A percentile compares a stretch with the other conserved stretches of the same genome.
phyloP scores from a whole-genome alignment of 768 basidiomycete species.

The Glaciozyma martinii region DNA sequence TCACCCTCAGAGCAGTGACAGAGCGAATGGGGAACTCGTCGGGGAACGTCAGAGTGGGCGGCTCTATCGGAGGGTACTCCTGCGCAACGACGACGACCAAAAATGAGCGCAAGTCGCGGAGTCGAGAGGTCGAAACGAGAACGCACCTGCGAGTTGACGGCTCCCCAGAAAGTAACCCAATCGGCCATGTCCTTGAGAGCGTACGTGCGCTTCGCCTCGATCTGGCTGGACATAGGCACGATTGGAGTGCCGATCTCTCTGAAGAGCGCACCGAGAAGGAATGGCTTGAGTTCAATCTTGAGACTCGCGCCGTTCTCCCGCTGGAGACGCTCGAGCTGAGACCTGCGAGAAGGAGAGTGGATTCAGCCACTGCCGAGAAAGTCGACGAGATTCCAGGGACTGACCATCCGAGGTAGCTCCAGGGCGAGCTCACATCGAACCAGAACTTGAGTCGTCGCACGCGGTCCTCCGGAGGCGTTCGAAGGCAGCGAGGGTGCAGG shows the following conservation, averaged over 20 bases:
- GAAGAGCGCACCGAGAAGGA: conserved; percentile 7
- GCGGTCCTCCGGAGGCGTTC: not conserved
- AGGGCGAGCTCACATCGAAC: conserved; percentile 2
- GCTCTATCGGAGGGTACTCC: not conserved
- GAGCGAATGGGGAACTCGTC: not conserved
- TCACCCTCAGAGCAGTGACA: not conserved
- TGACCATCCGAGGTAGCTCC: not conserved
- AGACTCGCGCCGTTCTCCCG: not conserved
- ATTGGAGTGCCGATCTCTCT: not conserved
- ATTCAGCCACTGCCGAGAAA: not conserved
- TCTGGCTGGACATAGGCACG: not conserved
- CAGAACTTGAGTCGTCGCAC: conserved; percentile 1
- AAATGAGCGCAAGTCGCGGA: no score
- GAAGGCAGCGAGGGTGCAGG: not conserved
- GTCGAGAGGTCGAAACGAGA: not conserved
- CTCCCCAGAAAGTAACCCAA: not conserved
- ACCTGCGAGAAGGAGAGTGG: not conserved
- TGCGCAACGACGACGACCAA: no score
- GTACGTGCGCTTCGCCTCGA: not conserved
- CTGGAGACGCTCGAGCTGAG: not conserved
- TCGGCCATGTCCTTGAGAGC: not conserved
- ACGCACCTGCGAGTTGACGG: not conserved
- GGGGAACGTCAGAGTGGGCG: not conserved
- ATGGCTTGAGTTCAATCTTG: not conserved
- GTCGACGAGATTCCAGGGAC: not conserved